These are phyloP conservation scores for Candida nemodendra DNA, from an alignment of 805 yeast species.

Conservation along the genomic window DNA sequence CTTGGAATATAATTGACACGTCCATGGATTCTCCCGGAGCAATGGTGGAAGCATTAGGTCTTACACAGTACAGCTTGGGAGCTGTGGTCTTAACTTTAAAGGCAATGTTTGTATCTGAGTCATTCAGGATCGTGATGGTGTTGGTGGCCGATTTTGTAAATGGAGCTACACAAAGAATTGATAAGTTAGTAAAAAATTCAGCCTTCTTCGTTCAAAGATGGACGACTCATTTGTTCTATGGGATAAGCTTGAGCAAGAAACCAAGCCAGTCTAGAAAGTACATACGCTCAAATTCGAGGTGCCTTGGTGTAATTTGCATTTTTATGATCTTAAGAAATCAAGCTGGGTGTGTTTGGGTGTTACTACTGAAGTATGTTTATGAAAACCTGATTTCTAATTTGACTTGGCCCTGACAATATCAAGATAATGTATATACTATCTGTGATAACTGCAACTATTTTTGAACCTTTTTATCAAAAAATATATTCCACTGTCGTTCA, in stretches of 20 bases:
- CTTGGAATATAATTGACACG: constrained; percentile 83
- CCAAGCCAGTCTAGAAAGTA: too few species aligned
- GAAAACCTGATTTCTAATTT: too few species aligned
- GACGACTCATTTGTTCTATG: too few species aligned
- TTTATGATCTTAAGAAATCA: constrained; percentile 10
- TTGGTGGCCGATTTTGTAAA: constrained; percentile 71
- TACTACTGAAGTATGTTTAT: too few species aligned
- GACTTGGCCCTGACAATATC: too few species aligned
- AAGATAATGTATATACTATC: too few species aligned
- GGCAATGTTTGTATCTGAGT: constrained; percentile 57
- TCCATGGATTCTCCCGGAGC: constrained; percentile 70
- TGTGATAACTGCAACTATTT: too few species aligned
- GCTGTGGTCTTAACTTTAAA: constrained; percentile 98
- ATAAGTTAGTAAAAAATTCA: too few species aligned
- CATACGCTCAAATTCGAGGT: constrained; percentile 78
- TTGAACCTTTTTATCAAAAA: too few species aligned
- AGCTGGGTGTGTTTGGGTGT: constrained; percentile 6
- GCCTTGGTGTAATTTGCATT: constrained; percentile 72
- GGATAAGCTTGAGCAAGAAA: too few species aligned
- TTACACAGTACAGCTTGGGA: constrained; percentile 90
- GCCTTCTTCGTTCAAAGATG: too few species aligned
- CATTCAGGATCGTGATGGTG: constrained; percentile 55
- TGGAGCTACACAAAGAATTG: constrained; percentile 70
- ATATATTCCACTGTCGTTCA: too few species aligned
- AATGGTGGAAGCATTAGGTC: constrained; percentile 88